These are phyloP conservation scores for Salvia miltiorrhiza DNA, from an alignment of 257 asterid genomes.

Conservation along the genomic window DNA sequence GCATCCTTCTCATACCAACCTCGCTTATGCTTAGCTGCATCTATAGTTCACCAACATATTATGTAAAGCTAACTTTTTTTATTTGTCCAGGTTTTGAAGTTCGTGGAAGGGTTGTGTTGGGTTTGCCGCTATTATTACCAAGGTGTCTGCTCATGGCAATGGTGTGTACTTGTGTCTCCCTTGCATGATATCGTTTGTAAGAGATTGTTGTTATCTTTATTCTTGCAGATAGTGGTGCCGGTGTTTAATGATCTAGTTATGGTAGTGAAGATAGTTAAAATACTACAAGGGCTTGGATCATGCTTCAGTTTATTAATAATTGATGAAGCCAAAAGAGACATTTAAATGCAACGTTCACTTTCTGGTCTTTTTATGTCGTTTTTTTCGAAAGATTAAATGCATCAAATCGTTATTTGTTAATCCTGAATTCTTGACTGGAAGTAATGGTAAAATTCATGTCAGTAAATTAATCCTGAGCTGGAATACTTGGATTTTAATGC, in stretches of 20 bases:
- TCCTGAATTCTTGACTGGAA: background rate
- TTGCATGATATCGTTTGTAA: background rate
- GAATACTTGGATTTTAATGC: slow-evolving; percentile 7
- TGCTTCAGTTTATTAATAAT: slow-evolving; percentile 15
- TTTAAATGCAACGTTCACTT: slow-evolving; percentile 10
- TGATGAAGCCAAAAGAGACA: background rate
- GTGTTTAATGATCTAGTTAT: slow-evolving; percentile 1
- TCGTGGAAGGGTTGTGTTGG: slow-evolving; percentile 97
- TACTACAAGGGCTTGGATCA: slow-evolving; percentile 1
- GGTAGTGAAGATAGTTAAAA: background rate
- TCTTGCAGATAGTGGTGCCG: slow-evolving; percentile 10
- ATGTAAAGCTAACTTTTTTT: slow-evolving; percentile 17
- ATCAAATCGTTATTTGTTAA: background rate
- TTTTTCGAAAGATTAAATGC: background rate
- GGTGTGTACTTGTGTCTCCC: slow-evolving; percentile 50
- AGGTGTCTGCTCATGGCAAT: slow-evolving; percentile 99
- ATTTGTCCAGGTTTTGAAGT: slow-evolving; percentile 76
- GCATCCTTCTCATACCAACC: background rate
- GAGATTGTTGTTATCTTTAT: background rate
- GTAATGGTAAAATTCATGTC: slow-evolving; percentile 12
- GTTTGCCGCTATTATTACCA: slow-evolving; percentile 96
- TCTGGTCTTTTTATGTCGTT: background rate
- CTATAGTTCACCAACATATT: background rate
- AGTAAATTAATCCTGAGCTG: slow-evolving; percentile 6
- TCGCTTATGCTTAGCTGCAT: background rate